These are phyloP conservation scores for Panaeolus cyanescens DNA, from an alignment of 768 basidiomycete species.

Conservation along the genomic window DNA sequence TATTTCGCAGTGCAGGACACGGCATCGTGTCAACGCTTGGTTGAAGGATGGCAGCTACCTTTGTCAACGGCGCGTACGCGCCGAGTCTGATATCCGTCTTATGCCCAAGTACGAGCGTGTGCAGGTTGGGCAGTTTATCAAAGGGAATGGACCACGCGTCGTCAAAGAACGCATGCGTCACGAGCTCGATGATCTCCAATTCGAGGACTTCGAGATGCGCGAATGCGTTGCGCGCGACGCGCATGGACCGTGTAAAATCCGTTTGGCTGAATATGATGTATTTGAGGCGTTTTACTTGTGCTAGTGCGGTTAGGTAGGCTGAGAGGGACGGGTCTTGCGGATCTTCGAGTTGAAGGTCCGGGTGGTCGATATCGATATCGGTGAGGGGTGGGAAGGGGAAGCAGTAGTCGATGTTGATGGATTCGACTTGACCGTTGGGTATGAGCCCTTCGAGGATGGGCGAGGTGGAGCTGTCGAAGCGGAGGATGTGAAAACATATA, in stretches of 20 bases:
- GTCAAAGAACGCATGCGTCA: slow-evolving; percentile 5
- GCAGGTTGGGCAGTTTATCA: slow-evolving; percentile 7
- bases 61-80: slow-evolving; percentile 6
- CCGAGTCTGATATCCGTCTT: slow-evolving; percentile 10
- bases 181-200: slow-evolving; percentile 10
- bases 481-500: slow-evolving; percentile 13
- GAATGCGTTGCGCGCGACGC: slow-evolving; percentile 3
- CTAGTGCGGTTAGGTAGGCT: slow-evolving; percentile 7
- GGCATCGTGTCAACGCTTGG: background rate
- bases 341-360: background rate
- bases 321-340: slow-evolving; percentile 2
- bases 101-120: slow-evolving; percentile 9
- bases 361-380: background rate
- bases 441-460: slow-evolving; percentile 6
- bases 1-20: slow-evolving; percentile 5
- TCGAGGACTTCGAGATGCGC: slow-evolving; percentile 8
- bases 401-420: slow-evolving; percentile 16
- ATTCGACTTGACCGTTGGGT: slow-evolving; percentile 12
- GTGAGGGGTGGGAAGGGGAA: slow-evolving; percentile 11
- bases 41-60: slow-evolving; percentile 10
- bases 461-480: slow-evolving; percentile 6
- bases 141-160: slow-evolving; percentile 9
- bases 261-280: slow-evolving; percentile 11
- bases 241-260: slow-evolving; percentile 11
- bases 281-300: slow-evolving; percentile 9